Evolutionary conservation across 495 filamentous ascomycete species (phyloP), one percentile per base, ranked within the genome.

Genomic region (Podospora australis): DNA sequence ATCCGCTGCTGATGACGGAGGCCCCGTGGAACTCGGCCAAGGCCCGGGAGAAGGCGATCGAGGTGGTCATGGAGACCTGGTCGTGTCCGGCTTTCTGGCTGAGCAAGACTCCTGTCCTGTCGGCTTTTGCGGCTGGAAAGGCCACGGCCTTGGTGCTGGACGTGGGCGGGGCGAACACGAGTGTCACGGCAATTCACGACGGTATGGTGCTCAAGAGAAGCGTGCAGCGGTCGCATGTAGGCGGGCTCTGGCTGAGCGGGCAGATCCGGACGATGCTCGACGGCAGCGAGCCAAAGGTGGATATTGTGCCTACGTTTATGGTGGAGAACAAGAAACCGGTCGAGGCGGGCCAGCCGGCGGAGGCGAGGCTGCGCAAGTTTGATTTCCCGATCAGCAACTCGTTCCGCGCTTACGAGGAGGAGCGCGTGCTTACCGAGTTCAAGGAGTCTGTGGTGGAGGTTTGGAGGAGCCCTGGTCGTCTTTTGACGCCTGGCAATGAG

Each of bases 401-500:
- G 24, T 97, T 88, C 77, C 81, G 85, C 53, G 71, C 72, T 13
- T 78, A 88, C 22, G 79, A 96, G 66, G 94, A 98, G 74, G 94
- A 97, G 57, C 87, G 92, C 36, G 84, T 96, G 11, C 69, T 97
- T 19, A 87, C 84, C 30, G 88, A 96, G 60, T 98, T 96, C 75
- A 98, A 98, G 71, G 94, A 98, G 70, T 91, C 84, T 39, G 89
- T 96, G 36, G 91, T 96, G 21, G 86, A 95, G 61, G 80, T 90
- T 22, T 97, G 91, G 91, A 75, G 78, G n/a, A 88, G 89, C 1
- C 87, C 87, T 0, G 84, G 83, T 44, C 77, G 79, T 19, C 80
- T 86, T 47, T 62, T 73, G 4, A 72, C 75, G 30, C 72, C 76
- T 5, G 72, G 75, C 26, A 81, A 79, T 52, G 78, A 89, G 52